These are phyloP conservation scores for Annulohypoxylon nitens DNA, from an alignment of 495 filamentous ascomycete species.

Conservation along the genomic window DNA sequence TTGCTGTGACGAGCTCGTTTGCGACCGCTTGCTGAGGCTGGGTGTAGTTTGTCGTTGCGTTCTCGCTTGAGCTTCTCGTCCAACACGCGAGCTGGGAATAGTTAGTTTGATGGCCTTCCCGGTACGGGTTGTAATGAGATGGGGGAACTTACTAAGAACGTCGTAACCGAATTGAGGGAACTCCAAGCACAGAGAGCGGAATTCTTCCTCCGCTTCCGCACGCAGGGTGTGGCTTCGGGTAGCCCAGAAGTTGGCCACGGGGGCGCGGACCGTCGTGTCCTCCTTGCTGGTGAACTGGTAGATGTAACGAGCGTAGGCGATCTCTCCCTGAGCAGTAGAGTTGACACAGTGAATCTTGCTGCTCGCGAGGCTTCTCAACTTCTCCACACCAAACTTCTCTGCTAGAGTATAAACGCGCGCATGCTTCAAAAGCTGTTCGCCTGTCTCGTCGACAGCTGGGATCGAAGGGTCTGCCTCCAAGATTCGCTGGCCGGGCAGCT, in stretches of 20 bases:
- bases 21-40: slow-evolving; percentile 60
- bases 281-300: slow-evolving; percentile 79
- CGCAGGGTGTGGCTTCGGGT: slow-evolving; percentile 81
- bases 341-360: slow-evolving; percentile 91
- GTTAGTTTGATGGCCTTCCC: slow-evolving; percentile 36
- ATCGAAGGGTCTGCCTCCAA: slow-evolving; percentile 70
- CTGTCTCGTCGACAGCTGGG: slow-evolving; percentile 74
- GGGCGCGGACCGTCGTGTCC: slow-evolving; percentile 80
- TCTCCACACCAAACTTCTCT: slow-evolving; percentile 78
- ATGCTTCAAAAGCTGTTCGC: slow-evolving; percentile 84
- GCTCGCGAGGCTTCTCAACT: slow-evolving; percentile 82
- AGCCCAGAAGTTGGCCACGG: slow-evolving; percentile 93
- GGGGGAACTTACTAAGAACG: slow-evolving; percentile 72
- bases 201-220: slow-evolving; percentile 85
- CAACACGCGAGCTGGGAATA: slow-evolving; percentile 63
- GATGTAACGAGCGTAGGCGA: slow-evolving; percentile 89
- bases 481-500: slow-evolving; percentile 65
- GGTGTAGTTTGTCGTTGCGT: slow-evolving; percentile 66
- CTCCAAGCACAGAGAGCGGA: slow-evolving; percentile 84
- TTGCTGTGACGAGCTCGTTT: slow-evolving; percentile 66
- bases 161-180: slow-evolving; percentile 93
- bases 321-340: slow-evolving; percentile 86
- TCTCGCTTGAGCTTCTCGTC: slow-evolving; percentile 72
- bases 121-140: background rate
- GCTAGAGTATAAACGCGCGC: slow-evolving; percentile 90